Percentiles rank a stretch among this genome's conserved stretches.
These are phyloP conservation scores for Oidiodendron maius DNA, from an alignment of 495 filamentous ascomycete species.

Conservation along the genomic window DNA sequence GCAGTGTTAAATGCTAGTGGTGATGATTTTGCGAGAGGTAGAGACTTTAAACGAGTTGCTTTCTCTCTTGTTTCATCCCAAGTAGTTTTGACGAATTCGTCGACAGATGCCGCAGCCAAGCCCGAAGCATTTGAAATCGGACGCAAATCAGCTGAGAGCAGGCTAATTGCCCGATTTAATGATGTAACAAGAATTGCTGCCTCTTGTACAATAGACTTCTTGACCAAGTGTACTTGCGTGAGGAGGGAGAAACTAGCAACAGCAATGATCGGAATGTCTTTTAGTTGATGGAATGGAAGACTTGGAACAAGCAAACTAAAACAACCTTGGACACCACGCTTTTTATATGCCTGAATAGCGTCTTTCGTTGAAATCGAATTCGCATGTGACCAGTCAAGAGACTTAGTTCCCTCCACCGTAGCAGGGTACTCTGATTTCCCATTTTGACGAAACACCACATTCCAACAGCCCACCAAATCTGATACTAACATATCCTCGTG, in stretches of 20 bases:
- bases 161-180: constrained; percentile 17
- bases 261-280: constrained; percentile 25
- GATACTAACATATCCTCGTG: constrained; percentile 3
- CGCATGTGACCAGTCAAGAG: constrained; percentile 18
- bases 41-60: background rate
- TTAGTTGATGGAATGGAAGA: constrained; percentile 21
- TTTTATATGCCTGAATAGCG: constrained; percentile 13
- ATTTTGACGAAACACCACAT: constrained; percentile 16
- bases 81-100: constrained; percentile 2
- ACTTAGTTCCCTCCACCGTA: background rate
- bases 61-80: background rate
- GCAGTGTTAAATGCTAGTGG: background rate
- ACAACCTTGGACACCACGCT: constrained; percentile 11
- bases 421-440: constrained; percentile 3
- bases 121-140: background rate
- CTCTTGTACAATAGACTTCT: constrained; percentile 5
- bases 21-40: background rate
- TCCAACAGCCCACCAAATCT: constrained; percentile 21
- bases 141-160: background rate
- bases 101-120: background rate
- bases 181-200: constrained; percentile 22
- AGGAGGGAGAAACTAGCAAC: constrained; percentile 38
- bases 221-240: constrained; percentile 24
- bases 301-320: constrained; percentile 29
- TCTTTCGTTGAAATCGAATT: constrained; percentile 4